Evolutionary conservation across 179 eudicot genomes (phyloP).

Genomic region (Gypsophila paniculata): DNA sequence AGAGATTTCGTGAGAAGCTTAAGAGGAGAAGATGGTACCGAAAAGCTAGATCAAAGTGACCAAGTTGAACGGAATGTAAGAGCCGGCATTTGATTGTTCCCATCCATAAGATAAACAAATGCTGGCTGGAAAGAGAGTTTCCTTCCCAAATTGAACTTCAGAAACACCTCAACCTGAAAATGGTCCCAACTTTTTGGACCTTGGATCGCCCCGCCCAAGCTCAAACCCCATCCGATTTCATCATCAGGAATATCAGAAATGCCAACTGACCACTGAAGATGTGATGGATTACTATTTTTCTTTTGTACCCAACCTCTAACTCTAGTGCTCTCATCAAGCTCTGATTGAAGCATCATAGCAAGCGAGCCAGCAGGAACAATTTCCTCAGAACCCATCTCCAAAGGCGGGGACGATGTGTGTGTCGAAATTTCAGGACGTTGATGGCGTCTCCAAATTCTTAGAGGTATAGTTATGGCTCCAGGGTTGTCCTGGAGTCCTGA

Average conservation of each 20-base stretch:
- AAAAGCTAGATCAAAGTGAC: slow-evolving; percentile 40
- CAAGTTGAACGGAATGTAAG: slow-evolving; percentile 60
- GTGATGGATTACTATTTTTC: slow-evolving; percentile 42
- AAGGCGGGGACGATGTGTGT: slow-evolving; percentile 38
- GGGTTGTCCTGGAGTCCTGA: slow-evolving; percentile 30
- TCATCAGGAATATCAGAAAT: slow-evolving; percentile 73
- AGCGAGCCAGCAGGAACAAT: slow-evolving; percentile 38
- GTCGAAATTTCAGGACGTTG: slow-evolving; percentile 31
- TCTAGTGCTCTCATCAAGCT: slow-evolving; percentile 68
- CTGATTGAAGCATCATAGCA: slow-evolving; percentile 71
- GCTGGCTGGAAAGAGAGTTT: slow-evolving; percentile 60
- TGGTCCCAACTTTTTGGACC: slow-evolving; percentile 42
- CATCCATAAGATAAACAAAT: slow-evolving; percentile 55
- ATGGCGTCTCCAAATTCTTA: slow-evolving; percentile 34
- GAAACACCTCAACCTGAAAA: slow-evolving; percentile 67
- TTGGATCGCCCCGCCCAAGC: slow-evolving; percentile 54
- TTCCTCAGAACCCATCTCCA: no score
- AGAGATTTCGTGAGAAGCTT: no score
- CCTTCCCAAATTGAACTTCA: slow-evolving; percentile 56
- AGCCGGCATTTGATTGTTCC: slow-evolving; percentile 50
- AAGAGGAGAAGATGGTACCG: background rate
- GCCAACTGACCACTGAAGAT: slow-evolving; percentile 67
- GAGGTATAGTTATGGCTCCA: slow-evolving; percentile 55
- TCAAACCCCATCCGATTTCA: slow-evolving; percentile 89
- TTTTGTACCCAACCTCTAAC: slow-evolving; percentile 76